Evolutionary conservation across 768 basidiomycete species (phyloP), one percentile per base, ranked within the genome.

Genomic region (Cubamyces lactineus): DNA sequence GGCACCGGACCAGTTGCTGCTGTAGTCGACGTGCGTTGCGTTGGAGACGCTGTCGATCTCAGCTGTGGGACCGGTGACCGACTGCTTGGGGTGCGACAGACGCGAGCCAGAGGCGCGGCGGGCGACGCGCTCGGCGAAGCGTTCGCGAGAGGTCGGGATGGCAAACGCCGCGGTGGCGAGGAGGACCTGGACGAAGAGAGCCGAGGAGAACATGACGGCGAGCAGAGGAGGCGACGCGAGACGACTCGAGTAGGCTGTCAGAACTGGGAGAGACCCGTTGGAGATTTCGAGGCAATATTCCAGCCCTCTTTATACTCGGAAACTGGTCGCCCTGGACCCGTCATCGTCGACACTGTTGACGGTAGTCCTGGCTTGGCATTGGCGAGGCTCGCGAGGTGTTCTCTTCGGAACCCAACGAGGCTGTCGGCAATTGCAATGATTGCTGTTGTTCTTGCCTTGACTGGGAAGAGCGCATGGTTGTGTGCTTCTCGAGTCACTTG

Each of bases 1-100:
- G 24, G 74, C 74, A 30, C 76, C 75, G 40, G 76, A 67, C 76
- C 76, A 77, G 74, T 76, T 76, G 28, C 66, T 62, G 67, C 71
- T 73, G 72, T 70, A 73, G 63, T 69, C 70, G 50, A 57, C 66
- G 63, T 74, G 63, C 19, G 66, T 67, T 46, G 52, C 64, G 62
- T 70, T 69, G 65, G 51, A 53, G 34, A 5, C 34, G 34, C 6
- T 6, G 34, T 5, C 34, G 40, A 48, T 21, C n/a, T 61, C 56
- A 11, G 46, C n/a, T 17, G 48, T 17, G 21, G 49, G 43, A 45
- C 24, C 39, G 19, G 61, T 21, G 28, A 26, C 38, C 34, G 52
- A 26, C 17, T 21, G 38, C 59, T 47, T 53, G 39, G 54, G 66
- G 40, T 52, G 65, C 55, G 66, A 54, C 54, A 55, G 47, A 48